Evolutionary conservation across 441 rosid genomes (phyloP).

Genomic region (Populus trichocarpa): DNA sequence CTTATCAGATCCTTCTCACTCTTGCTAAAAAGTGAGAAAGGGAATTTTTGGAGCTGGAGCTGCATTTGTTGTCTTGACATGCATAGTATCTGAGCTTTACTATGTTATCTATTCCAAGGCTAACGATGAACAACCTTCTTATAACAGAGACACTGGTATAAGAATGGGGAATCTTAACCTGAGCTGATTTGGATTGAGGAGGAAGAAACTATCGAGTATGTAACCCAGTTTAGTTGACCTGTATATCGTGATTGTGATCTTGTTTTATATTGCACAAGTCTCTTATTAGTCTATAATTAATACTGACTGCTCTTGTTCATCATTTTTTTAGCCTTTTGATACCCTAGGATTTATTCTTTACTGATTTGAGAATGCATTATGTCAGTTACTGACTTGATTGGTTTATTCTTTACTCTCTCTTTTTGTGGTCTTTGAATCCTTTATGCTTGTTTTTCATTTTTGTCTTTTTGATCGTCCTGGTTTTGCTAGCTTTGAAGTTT

Average conservation of each 20-base stretch:
- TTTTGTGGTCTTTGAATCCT: too few relatives aligned
- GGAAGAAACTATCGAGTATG: not conserved
- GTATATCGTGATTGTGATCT: not conserved
- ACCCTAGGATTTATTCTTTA: too few relatives aligned
- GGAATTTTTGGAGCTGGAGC: conserved; percentile 87
- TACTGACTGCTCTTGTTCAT: not conserved
- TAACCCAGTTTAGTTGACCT: not conserved
- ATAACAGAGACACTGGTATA: conserved; percentile 54
- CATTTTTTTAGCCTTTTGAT: not conserved
- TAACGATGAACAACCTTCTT: conserved; percentile 30
- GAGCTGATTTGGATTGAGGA: not conserved
- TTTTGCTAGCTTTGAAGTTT: too few relatives aligned
- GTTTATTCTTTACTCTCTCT: too few relatives aligned
- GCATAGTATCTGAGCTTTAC: conserved; percentile 68
- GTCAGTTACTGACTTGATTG: too few relatives aligned
- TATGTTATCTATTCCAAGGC: conserved; percentile 62
- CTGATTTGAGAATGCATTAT: too few relatives aligned
- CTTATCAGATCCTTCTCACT: conserved; percentile 23
- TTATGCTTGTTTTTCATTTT: too few relatives aligned
- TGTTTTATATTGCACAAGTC: too few relatives aligned
- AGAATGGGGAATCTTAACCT: conserved; percentile 67
- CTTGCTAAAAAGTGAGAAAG: conserved; percentile 64
- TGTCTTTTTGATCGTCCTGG: too few relatives aligned
- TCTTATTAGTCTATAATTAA: not conserved
- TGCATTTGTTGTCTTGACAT: conserved; percentile 64